Evolutionary conservation across 2,329 filamentous ascomycete genomes (phyloP), one percentile per base, ranked within the genome.

Genomic region (Penicillium glabrum): DNA sequence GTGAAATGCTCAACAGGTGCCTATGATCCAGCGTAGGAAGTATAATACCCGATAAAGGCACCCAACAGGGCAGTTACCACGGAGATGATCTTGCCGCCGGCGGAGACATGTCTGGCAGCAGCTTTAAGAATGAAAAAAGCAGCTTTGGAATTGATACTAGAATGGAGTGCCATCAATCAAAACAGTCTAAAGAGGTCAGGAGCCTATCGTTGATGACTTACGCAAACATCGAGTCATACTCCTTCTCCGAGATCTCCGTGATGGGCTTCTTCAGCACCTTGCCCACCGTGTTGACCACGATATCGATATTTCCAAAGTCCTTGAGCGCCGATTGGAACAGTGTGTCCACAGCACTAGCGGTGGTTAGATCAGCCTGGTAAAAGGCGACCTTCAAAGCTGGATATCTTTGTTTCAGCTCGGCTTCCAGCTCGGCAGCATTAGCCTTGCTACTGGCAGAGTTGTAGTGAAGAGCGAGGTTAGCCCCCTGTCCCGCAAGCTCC

Each of bases 1-100:
- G 79, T 81, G 72, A 86, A 80, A 69, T 86, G 81, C 68, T 87
- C 83, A 37, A 87, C 78, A 3, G 84, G 82, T 33, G 83, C 83
- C 64, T 87, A 87, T 51, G 81, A 76, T 14, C 77, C 78, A 26
- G 77, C 77, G 50, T 81, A 80, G 0, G 74, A 76, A 1, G 77
- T 80, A 58, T 80, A 80, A 59, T 69, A 71, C 33, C 76, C 74
- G 0, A 76, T 29, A 54, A 79, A 80, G n/a, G 77, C 78, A 11
- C 24, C 73, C 77, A 5, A 45, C 27, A 80, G 69, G 1, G 76
- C 72, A 2, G 78, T 80, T 31, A 79, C 75, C 45, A 79, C 76
- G 41, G 74, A 78, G 67, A 80, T 77, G 57, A 80, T 26, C 24
- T 73, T 80, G 54, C 79, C 77, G n/a, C 75, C 77, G 33, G 80